Evolutionary conservation across 805 yeast species (phyloP).

Genomic region (Saitoella complicata): DNA sequence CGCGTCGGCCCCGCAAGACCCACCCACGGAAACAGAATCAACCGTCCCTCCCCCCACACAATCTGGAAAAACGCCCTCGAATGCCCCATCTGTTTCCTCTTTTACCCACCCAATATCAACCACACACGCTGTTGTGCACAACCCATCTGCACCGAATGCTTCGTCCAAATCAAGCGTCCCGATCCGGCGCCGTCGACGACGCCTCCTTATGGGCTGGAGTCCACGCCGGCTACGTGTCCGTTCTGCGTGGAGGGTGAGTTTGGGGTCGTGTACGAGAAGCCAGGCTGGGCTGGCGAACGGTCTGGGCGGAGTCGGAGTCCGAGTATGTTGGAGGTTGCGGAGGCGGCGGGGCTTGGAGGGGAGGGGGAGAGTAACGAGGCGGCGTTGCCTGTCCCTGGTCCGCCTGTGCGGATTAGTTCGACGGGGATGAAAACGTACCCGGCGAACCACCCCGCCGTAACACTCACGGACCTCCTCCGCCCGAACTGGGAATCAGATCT

Average conservation of each 20-base stretch:
- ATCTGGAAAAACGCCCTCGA: slow-evolving; percentile 43
- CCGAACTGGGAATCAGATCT: slow-evolving; percentile 86
- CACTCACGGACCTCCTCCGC: slow-evolving; percentile 66
- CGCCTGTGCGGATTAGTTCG: not conserved
- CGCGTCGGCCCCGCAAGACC: not conserved
- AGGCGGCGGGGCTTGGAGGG: too few species aligned
- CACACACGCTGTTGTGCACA: slow-evolving; percentile 78
- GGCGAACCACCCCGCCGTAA: slow-evolving; percentile 49
- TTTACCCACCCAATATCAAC: slow-evolving; percentile 64
- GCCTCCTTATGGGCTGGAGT: slow-evolving; percentile 27
- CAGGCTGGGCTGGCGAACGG: not conserved
- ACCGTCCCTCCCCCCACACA: not conserved
- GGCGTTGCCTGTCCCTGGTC: too few species aligned
- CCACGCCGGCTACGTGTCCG: slow-evolving; percentile 67
- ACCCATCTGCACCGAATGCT: slow-evolving; percentile 90
- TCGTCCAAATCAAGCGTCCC: slow-evolving; percentile 80
- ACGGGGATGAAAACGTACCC: slow-evolving; percentile 29
- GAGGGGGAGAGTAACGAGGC: too few species aligned
- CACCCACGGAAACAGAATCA: not conserved
- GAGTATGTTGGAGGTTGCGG: not conserved
- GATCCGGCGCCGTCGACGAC: slow-evolving; percentile 81
- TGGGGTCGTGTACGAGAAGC: slow-evolving; percentile 50
- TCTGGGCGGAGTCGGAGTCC: slow-evolving; percentile 28
- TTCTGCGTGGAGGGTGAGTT: slow-evolving; percentile 79
- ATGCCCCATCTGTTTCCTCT: slow-evolving; percentile 89